These are phyloP conservation scores for Blastosporella zonata DNA, from an alignment of 1,284 basidiomycete species.

Conservation along the genomic window DNA sequence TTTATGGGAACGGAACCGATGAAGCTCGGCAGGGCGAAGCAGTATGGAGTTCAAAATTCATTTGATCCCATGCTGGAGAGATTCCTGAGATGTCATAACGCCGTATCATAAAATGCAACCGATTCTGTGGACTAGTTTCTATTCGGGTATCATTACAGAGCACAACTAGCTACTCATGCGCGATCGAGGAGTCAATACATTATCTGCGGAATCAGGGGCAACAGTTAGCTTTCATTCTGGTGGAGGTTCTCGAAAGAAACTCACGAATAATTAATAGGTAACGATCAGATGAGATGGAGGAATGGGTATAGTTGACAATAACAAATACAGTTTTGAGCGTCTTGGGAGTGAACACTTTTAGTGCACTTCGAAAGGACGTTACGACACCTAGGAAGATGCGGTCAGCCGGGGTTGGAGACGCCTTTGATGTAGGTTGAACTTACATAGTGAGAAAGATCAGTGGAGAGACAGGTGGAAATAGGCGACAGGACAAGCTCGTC, in stretches of 20 bases:
- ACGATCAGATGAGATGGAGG: not conserved
- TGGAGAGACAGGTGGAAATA: conserved; percentile 21
- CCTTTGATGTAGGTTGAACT: conserved; percentile 15
- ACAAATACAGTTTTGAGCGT: conserved; percentile 12
- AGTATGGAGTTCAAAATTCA: conserved; percentile 48
- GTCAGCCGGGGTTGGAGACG: conserved; percentile 1
- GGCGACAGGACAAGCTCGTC: conserved; percentile 22
- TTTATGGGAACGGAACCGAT: conserved; percentile 45
- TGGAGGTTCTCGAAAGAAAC: conserved; percentile 12
- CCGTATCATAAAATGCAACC: conserved; percentile 4
- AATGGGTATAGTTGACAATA: conserved; percentile 17
- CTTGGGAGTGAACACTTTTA: conserved; percentile 9
- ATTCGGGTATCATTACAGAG: conserved; percentile 3
- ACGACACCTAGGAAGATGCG: conserved; percentile 10
- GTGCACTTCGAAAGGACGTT: conserved; percentile 1
- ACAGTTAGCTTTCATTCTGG: conserved; percentile 8
- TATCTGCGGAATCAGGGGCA: conserved; percentile 18
- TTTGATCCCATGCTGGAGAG: conserved; percentile 25
- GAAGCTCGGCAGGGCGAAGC: conserved; percentile 46
- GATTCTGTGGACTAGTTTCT: conserved; percentile 6
- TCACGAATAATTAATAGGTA: conserved; percentile 14
- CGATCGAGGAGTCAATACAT: conserved; percentile 12
- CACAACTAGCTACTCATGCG: not conserved
- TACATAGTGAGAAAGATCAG: conserved; percentile 29
- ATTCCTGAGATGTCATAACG: not conserved